Percentiles rank a stretch among this genome's conserved stretches.
Conservation (phyloP, 495 filamentous ascomycete species). For the Ramalina peruviana region DNA sequence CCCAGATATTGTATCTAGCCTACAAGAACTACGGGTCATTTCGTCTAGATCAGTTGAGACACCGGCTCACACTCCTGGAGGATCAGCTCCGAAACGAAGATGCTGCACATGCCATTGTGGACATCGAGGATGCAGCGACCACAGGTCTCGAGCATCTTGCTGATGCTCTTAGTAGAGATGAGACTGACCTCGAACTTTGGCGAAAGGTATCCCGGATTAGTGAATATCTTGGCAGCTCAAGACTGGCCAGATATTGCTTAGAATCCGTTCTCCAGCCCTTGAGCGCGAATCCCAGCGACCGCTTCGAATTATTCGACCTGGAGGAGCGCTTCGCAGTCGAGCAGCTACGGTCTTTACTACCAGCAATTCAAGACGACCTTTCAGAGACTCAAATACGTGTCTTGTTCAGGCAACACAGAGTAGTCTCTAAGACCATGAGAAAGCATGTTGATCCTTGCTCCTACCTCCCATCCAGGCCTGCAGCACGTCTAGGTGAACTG, state of each 20-base stretch:
- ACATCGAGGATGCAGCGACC: constrained; percentile 1
- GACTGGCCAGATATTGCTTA: constrained; percentile 72
- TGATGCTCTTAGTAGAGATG: constrained; percentile 73
- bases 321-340: constrained; percentile 77
- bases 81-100: neutral
- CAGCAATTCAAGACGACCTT: constrained; percentile 55
- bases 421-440: constrained; percentile 46
- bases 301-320: constrained; percentile 62
- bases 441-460: constrained; percentile 63
- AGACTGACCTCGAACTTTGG: constrained; percentile 92
- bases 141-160: constrained; percentile 45
- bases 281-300: constrained; percentile 54
- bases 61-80: constrained; percentile 11
- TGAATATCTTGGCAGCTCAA: constrained; percentile 56
- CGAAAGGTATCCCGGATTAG: constrained; percentile 67
- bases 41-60: constrained; percentile 57
- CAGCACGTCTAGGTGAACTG: constrained; percentile 6
- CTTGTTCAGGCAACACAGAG: constrained; percentile 46
- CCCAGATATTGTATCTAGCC: constrained; percentile 79
- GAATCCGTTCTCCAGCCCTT: constrained; percentile 84
- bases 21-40: constrained; percentile 95
- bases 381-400: constrained; percentile 46
- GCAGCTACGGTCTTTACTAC: constrained; percentile 54
- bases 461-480: constrained; percentile 48
- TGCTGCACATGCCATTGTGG: neutral